Evolutionary conservation across 768 basidiomycete species (phyloP), one percentile per base, ranked within the genome.

Genomic region (Rhodosporidiobolus sp.): DNA sequence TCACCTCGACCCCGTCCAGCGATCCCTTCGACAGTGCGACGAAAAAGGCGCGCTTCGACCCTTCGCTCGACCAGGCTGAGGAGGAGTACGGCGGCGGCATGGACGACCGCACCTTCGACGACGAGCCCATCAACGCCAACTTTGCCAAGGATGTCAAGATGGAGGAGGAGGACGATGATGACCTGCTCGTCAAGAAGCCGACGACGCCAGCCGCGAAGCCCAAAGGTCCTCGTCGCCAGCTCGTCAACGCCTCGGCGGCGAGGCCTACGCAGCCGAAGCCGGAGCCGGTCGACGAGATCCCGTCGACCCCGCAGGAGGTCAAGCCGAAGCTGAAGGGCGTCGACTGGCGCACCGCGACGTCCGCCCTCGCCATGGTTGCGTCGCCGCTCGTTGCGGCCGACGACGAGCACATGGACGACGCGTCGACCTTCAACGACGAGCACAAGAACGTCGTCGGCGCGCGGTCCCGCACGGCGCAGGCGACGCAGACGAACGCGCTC

Each of bases 21-120:
- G 91, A 88, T 77, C 90, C 87, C 71, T 84, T 86, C 74, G 73
- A 62, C 30, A 43, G 69, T 48, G 45, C 35, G 4, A 35, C 34
- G 22, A 72, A 72, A 70, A 62, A 65, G 50, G 74, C 74, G 24
- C 59, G 70, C 38, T 66, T 67, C 65, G 70, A 69, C 32, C 20
- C 66, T 26, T 30, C 57, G 14, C 7, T 54, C 16, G 61, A 55
- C 49, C 35, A 60, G 26, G 14, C n/a, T 32, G 67, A 22, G 22
- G 43, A 66, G n/a, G 63, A 63, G 49, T 49, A 67, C 55, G 30
- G 59, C 34, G 74, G 74, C 35, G 63, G 49, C 24, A 63, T 70
- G 53, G 63, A 55, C 54, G 62, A 72, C 17, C 43, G 75, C 17
- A 70, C 77, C 1, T 67, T 79, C 11, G 78, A 77, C 38, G 78